These are phyloP conservation scores for Hemileia vastatrix DNA, from an alignment of 1,284 basidiomycete species.

Conservation along the genomic window DNA sequence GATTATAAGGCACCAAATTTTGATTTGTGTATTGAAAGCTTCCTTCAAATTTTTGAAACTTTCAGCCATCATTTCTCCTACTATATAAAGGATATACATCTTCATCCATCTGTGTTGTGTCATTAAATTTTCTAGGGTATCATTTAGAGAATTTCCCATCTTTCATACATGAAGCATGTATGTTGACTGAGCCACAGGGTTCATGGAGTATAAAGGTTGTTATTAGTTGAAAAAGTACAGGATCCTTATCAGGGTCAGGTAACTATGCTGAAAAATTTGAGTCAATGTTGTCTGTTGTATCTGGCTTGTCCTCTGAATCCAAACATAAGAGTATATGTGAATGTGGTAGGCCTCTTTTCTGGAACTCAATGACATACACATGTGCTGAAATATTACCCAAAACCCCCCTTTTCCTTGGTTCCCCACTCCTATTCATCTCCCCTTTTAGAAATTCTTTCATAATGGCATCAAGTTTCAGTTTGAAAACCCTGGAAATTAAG, in stretches of 20 bases:
- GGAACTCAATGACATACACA: constrained; percentile 51
- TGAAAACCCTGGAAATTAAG: constrained; percentile 49
- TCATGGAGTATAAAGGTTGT: constrained; percentile 49
- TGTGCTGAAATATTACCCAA: constrained; percentile 44
- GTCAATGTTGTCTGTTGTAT: constrained; percentile 46
- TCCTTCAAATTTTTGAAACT: not conserved
- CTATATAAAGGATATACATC: constrained; percentile 46
- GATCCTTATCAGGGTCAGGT: constrained; percentile 47
- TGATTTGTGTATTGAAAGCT: constrained; percentile 18
- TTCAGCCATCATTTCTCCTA: not conserved
- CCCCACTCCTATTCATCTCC: not conserved
- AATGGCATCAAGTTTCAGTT: constrained; percentile 47
- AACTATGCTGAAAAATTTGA: constrained; percentile 45
- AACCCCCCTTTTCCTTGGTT: not conserved
- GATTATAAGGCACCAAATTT: constrained; percentile 47
- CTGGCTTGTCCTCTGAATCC: constrained; percentile 38
- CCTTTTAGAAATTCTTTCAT: constrained; percentile 33
- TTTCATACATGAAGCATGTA: constrained; percentile 44
- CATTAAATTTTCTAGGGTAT: constrained; percentile 47
- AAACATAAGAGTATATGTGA: constrained; percentile 50
- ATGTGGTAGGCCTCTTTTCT: no score
- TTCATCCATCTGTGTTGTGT: constrained; percentile 43
- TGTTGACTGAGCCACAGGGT: constrained; percentile 45
- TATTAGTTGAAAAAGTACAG: constrained; percentile 45
- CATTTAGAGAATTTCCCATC: constrained; percentile 47